A percentile compares a stretch with the other conserved stretches of the same genome.
These are phyloP conservation scores for Suhomyces prunicola DNA, from an alignment of 805 yeast species.

Conservation along the genomic window DNA sequence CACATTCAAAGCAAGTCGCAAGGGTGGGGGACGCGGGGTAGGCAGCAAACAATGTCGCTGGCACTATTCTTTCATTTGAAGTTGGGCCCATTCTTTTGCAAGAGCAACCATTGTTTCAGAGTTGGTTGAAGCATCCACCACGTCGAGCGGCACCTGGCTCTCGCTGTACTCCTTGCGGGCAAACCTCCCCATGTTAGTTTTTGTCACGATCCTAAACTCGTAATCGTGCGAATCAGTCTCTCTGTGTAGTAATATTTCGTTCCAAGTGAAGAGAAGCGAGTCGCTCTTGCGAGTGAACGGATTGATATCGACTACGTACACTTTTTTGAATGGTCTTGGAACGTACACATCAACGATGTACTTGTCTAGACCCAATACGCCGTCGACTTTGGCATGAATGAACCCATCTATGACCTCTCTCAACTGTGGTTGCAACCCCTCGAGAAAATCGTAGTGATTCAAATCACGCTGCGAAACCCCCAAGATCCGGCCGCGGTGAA, in stretches of 20 bases:
- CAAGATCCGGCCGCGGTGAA: constrained; percentile 56
- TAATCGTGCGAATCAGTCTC: constrained; percentile 21
- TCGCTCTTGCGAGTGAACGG: constrained; percentile 82
- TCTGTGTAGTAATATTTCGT: constrained; percentile 49
- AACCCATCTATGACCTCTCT: constrained; percentile 50
- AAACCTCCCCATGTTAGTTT: constrained; percentile 71
- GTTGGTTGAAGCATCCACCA: constrained; percentile 77
- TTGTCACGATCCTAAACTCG: constrained; percentile 64
- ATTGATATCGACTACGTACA: constrained; percentile 78
- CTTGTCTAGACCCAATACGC: constrained; percentile 8
- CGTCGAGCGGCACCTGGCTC: constrained; percentile 87
- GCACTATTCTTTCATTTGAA: constrained; percentile 4
- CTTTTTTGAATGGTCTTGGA: constrained; percentile 66
- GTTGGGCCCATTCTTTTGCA: constrained; percentile 52
- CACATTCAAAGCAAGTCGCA: not conserved
- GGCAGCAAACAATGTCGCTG: not conserved
- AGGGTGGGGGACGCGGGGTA: not conserved
- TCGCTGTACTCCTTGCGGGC: constrained; percentile 82
- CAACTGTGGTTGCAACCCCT: constrained; percentile 47
- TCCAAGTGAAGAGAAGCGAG: constrained; percentile 78
- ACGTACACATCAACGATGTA: constrained; percentile 81
- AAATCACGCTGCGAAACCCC: constrained; percentile 86
- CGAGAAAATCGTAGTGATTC: constrained; percentile 73
- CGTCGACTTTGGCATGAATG: constrained; percentile 39
- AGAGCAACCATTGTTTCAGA: constrained; percentile 68